Evolutionary conservation across 768 basidiomycete species (phyloP).

Genomic region (Boletus tomentosulus): DNA sequence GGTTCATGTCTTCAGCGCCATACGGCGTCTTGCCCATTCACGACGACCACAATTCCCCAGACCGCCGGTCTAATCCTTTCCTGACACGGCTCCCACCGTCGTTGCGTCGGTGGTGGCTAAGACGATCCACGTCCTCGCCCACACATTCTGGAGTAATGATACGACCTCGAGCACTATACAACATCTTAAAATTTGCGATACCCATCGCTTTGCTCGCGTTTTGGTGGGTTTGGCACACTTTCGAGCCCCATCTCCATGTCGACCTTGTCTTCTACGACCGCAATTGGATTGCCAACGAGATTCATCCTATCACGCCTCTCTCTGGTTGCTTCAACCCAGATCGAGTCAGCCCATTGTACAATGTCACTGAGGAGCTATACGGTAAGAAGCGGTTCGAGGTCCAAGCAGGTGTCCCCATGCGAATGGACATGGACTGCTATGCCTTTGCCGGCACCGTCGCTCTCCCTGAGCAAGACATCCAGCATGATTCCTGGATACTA

Average conservation of each 20-base stretch:
- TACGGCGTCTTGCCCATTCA: slow-evolving; percentile 10
- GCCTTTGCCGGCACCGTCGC: slow-evolving; percentile 83
- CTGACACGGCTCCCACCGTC: neutral
- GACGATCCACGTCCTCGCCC: neutral
- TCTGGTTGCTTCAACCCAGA: slow-evolving; percentile 69
- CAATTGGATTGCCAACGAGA: slow-evolving; percentile 68
- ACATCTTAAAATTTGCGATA: slow-evolving; percentile 42
- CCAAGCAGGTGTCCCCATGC: slow-evolving; percentile 75
- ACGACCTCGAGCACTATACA: slow-evolving; percentile 34
- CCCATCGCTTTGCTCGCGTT: slow-evolving; percentile 27
- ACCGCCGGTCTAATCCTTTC: neutral
- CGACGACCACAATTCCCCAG: slow-evolving; percentile 7
- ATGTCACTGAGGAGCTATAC: slow-evolving; percentile 58
- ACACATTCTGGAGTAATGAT: neutral
- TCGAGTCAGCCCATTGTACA: slow-evolving; percentile 61
- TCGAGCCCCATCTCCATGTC: slow-evolving; percentile 69
- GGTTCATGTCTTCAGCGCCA: slow-evolving; percentile 8
- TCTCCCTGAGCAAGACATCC: slow-evolving; percentile 8
- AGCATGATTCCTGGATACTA: slow-evolving; percentile 18
- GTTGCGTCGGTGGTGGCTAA: slow-evolving; percentile 9
- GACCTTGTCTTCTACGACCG: slow-evolving; percentile 79
- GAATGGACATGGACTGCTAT: slow-evolving; percentile 86
- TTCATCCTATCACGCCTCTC: slow-evolving; percentile 60
- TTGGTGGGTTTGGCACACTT: slow-evolving; percentile 46
- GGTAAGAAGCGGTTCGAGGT: slow-evolving; percentile 66